Percentiles rank a stretch among this genome's conserved stretches.
These are phyloP conservation scores for Solanum peruvianum DNA, from an alignment of 257 asterid species.

Conservation along the genomic window DNA sequence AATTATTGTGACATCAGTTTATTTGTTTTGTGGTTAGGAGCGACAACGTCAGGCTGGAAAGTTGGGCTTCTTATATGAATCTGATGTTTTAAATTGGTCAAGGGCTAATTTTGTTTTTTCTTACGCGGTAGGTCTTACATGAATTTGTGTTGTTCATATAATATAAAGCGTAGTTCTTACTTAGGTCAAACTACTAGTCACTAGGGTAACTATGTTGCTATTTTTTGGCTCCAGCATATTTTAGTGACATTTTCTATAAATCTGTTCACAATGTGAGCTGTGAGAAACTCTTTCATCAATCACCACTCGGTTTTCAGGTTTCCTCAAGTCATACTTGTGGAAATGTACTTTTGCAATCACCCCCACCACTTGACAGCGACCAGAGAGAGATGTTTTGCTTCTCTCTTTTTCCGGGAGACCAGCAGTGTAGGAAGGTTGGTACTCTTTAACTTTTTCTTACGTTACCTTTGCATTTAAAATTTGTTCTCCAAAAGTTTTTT, in stretches of 20 bases:
- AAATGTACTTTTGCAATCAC: slow-evolving; percentile 64
- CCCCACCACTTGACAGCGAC: slow-evolving; percentile 54
- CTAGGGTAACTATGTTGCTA: not conserved
- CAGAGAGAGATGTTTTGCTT: slow-evolving; percentile 68
- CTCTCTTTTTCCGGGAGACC: slow-evolving; percentile 59
- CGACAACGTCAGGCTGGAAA: slow-evolving; percentile 59
- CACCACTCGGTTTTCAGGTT: slow-evolving; percentile 29
- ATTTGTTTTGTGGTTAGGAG: slow-evolving; percentile 33
- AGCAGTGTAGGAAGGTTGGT: slow-evolving; percentile 47
- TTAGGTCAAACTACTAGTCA: not conserved
- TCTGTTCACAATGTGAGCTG: not conserved
- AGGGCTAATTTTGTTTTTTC: slow-evolving; percentile 48
- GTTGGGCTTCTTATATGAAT: slow-evolving; percentile 50
- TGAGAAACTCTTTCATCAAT: not conserved
- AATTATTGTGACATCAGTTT: not conserved
- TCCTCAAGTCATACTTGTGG: slow-evolving; percentile 47
- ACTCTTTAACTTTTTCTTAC: not conserved
- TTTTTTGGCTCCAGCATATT: not conserved
- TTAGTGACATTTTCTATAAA: not conserved
- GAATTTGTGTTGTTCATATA: not conserved
- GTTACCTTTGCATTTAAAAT: not conserved
- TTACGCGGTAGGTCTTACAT: slow-evolving; percentile 39
- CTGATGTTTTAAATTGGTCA: slow-evolving; percentile 89
- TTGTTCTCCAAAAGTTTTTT: not conserved
- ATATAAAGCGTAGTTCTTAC: not conserved